Evolutionary conservation across 2,329 filamentous ascomycete species (phyloP), one percentile per base, ranked within the genome.

Genomic region (Hypoxylon sp.): DNA sequence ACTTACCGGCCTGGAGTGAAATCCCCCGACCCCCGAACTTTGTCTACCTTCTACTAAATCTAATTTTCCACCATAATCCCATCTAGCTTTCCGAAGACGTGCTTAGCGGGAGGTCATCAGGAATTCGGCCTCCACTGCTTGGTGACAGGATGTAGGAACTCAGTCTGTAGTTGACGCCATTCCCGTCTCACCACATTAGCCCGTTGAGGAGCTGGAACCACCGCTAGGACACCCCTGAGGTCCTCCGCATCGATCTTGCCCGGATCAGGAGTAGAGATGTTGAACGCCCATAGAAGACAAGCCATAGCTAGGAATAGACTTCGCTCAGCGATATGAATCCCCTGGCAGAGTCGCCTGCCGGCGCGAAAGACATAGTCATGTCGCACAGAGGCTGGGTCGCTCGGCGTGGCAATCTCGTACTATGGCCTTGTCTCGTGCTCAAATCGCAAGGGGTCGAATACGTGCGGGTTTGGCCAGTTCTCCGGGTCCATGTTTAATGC

Each of bases 221-320:
- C 16, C n/a, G 41, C 27, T 2, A 56, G 41, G 7, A 39, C 53
- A 37, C 53, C 41, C 21, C 53, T 56, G 19, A 63, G 32, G n/a
- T 63, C 60, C 14, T 52, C 45, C 14, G 27, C 46, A 30, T 57
- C 41, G 3, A 55, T 55, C 6, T 51, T 32, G 34, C 16, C 46
- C 19, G 21, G 39, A 46, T 56, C 53, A 11, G 53, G 53, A 25
- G 53, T 47, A 34, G 37, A 37, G 39, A 82, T 74, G 27, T 81
- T 65, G 58, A 81, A 84, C 0, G 78, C 80, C 81, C 82, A 85
- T 23, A 84, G 69, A n/a, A 84, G 76, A 1, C 81, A 76, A 1
- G 82, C 75, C 25, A 80, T 75, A 32, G 78, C 68, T 14, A 75
- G 71, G 19, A 69, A 55, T 7, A 80, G 65, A 56, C 70, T 76